Evolutionary conservation across 306 rosid genomes (phyloP).

Genomic region (Lupinus albus): DNA sequence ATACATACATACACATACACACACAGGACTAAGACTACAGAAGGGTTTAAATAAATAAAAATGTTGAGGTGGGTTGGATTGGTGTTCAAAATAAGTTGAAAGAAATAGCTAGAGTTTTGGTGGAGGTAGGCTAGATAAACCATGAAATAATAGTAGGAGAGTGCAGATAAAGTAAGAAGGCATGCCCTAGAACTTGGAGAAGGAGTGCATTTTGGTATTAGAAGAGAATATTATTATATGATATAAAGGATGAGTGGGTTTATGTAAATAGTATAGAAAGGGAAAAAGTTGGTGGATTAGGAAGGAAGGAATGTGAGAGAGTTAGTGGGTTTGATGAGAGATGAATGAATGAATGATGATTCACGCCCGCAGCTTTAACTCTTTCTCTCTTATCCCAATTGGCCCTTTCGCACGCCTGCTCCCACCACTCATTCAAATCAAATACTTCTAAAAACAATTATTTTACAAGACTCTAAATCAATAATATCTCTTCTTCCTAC

Average conservation of each 20-base stretch:
- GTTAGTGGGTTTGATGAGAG: constrained; percentile 73
- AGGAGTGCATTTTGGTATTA: constrained; percentile 57
- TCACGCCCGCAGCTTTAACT: constrained; percentile 98
- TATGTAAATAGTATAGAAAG: constrained; percentile 47
- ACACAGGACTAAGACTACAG: constrained; percentile 22
- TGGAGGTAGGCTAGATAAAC: constrained; percentile 20
- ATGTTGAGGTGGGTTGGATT: not conserved
- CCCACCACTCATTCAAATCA: constrained; percentile 70
- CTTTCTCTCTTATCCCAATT: constrained; percentile 49
- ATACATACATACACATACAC: not conserved
- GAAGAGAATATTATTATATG: constrained; percentile 35
- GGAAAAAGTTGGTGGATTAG: constrained; percentile 55
- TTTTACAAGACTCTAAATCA: constrained; percentile 36
- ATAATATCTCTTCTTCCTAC: constrained; percentile 64
- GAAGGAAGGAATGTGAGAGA: constrained; percentile 60
- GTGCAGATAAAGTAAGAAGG: constrained; percentile 50
- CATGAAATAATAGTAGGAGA: constrained; percentile 30
- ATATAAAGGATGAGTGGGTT: constrained; percentile 40
- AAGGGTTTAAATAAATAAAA: not conserved
- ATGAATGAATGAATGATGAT: constrained; percentile 42
- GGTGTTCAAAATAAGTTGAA: constrained; percentile 12
- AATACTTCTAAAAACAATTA: constrained; percentile 14
- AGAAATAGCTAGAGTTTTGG: constrained; percentile 25
- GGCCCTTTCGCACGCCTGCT: constrained; percentile 85
- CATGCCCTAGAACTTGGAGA: constrained; percentile 76